Evolutionary conservation across 352 stramenopile species (phyloP).

Genomic region (Pythium guiyangense): DNA sequence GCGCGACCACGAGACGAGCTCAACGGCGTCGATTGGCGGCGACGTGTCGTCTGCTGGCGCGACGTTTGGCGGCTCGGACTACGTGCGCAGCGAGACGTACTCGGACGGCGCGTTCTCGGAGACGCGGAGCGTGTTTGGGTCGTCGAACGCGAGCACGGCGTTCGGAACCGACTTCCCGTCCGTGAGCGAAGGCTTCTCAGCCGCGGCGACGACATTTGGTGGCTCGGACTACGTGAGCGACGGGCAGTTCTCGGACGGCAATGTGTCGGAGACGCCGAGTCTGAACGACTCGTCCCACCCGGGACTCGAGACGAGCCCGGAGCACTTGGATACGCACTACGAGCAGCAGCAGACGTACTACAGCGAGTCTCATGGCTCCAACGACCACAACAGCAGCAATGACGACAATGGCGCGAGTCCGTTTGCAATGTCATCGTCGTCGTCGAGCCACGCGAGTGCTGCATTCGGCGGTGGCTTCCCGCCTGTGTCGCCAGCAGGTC

Average conservation of each 20-base stretch:
- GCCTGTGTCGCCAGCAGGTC: slow-evolving; percentile 9
- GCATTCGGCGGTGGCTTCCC: slow-evolving; percentile 16
- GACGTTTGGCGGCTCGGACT: slow-evolving; percentile 72
- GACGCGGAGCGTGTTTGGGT: slow-evolving; percentile 64
- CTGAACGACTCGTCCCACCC: slow-evolving; percentile 42
- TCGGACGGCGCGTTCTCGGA: slow-evolving; percentile 67
- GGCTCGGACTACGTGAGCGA: slow-evolving; percentile 57
- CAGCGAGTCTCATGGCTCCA: slow-evolving; percentile 13
- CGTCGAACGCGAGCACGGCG: slow-evolving; percentile 69
- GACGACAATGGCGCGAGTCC: slow-evolving; percentile 12
- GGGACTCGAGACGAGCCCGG: slow-evolving; percentile 29
- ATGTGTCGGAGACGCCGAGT: slow-evolving; percentile 50
- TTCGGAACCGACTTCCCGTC: slow-evolving; percentile 74
- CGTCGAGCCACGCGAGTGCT: slow-evolving; percentile 20
- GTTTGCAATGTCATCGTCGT: slow-evolving; percentile 15
- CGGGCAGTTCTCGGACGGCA: slow-evolving; percentile 50
- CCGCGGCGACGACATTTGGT: slow-evolving; percentile 52
- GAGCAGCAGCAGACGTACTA: slow-evolving; percentile 27
- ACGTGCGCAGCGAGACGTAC: slow-evolving; percentile 56
- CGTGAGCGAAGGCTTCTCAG: slow-evolving; percentile 66
- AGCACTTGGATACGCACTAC: slow-evolving; percentile 20
- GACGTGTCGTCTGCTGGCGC: slow-evolving; percentile 66
- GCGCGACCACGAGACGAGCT: slow-evolving; percentile 24
- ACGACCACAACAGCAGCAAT: too few relatives aligned
- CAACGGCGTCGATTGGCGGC: slow-evolving; percentile 53